Evolutionary conservation across 2,329 filamentous ascomycete species (phyloP), one percentile per base, ranked within the genome.

Genomic region (Aureobasidium mangrovei): DNA sequence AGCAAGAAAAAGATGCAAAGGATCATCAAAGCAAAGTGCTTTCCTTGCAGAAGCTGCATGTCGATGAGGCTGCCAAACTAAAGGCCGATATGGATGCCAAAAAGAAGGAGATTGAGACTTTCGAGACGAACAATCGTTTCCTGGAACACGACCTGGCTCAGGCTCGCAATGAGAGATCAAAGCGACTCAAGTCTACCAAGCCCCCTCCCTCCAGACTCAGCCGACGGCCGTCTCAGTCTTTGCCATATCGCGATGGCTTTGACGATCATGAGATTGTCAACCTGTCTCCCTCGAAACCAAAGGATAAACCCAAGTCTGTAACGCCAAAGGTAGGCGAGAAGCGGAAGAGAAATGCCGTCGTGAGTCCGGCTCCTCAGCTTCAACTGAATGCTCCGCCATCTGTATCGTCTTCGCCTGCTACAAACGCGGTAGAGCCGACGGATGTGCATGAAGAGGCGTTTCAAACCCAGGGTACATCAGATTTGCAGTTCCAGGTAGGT

Each of bases 201-300:
- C 28, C 12, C 65, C 64, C 24, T 62, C 60, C 3, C 61, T 36
- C 38, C 9, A 47, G 67, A 38, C 70, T 71, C 0, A 64, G 70
- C 0, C 76, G 73, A 1, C 88, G 85, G 0, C 83, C 84, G 2
- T 76, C 75, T 29, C 82, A 78, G 65, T 69, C 72, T 1, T 79
- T 79, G 69, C 74, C 77, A 1, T 72, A 86, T 47, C 78, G 85
- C 1, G 88, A 93, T 68, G 88, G 88, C 0, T 93, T 93, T 62
- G 86, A 91, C 57, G 82, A 88, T 57, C 75, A 78, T 54, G 79
- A 84, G 62, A 74, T 84, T 7, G 66, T 76, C 54, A 70, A 77
- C 58, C 65, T 74, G 1, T 82, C 80, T 2, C 80, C 80, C 3
- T 79, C 74, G 51, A 81, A 76, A 60, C 60, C 65, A 4, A 69